Percentiles rank a stretch among this genome's conserved stretches.
Conservation (phyloP, 23 red algal species). For the Gracilaria caudata region DNA sequence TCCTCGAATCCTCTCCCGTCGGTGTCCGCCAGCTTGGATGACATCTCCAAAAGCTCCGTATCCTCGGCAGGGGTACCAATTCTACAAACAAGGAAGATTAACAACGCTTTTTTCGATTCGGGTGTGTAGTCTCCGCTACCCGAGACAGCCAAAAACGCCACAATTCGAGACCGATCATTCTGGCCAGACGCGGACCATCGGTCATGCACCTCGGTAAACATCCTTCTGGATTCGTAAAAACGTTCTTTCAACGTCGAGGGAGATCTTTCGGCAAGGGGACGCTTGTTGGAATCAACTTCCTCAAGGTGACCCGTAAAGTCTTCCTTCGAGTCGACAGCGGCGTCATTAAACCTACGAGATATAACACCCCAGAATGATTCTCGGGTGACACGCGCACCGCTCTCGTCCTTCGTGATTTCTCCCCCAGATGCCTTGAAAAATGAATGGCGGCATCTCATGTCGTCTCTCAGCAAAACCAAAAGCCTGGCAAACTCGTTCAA, state of each 20-base stretch:
- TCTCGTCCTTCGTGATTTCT: slow-evolving; percentile 3
- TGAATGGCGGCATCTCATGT: neutral
- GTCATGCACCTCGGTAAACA: neutral
- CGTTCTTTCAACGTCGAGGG: neutral
- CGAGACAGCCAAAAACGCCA: neutral
- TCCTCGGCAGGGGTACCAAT: neutral
- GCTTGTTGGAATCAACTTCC: slow-evolving; percentile 4
- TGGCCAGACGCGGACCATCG: slow-evolving; percentile 19
- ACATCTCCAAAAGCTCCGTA: neutral
- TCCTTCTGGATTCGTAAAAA: neutral
- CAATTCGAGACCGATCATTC: neutral
- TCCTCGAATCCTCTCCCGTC: neutral
- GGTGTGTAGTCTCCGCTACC: neutral
- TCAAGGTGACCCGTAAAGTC: neutral
- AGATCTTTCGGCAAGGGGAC: neutral
- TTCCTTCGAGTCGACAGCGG: neutral
- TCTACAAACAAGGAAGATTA: slow-evolving; percentile 2
- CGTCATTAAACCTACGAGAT: neutral
- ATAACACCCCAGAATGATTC: slow-evolving; percentile 10
- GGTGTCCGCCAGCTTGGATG: neutral
- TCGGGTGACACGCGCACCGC: neutral
- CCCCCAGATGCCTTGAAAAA: neutral
- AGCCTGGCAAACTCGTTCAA: slow-evolving; percentile 1
- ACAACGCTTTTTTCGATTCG: neutral
- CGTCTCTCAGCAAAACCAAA: neutral